Base-by-base conservation (phyloP, 345 rosid species). In the Anastatica hierochuntica region DNA sequence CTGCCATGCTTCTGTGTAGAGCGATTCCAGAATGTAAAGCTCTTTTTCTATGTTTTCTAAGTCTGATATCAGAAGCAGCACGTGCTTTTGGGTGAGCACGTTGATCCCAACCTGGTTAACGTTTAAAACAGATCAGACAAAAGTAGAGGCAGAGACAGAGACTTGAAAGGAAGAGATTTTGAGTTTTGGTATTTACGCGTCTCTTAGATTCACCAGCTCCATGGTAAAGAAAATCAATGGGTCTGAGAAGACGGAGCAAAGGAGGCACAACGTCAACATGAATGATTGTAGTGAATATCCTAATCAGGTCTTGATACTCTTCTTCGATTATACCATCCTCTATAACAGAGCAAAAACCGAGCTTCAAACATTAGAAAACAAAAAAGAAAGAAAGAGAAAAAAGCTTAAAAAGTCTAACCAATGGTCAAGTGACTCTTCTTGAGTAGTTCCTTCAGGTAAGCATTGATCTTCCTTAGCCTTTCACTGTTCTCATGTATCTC, bases 21-120 rank as follows among this genome's bases (percentile, higher is more conserved):
- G 70, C 24, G 74, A 63, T 46, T 71, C 77, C 27, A 90, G 77
- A 44, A 74, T 65, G 44, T 54, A 34, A 9, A 86, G 53, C 69
- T 86, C 88, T n/a, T 69, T 77, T 24, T 45, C 67, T 21, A 80
- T 59, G 43, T 80, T 67, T 54, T 80, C 80, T 23, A 86, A 68
- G 78, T 80, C 86, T 45, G 95, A 84, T 53, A 86, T 63, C 34
- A 82, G 76, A 34, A 90, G 67, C 43, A 90, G 59, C 64, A 86
- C 86, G 64, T 73, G 75, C 68, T 76, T 90, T 69, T 74, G 72
- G 55, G 84, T 78, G 30, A 90, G 68, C 60, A 74, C 80, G 10
- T 82, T 90, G 33, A 83, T 74, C 59, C 67, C 77, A 18, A 67
- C 90, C 97, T 90, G 72, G 18, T 63, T 24, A 14, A 14, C 7